Evolutionary conservation across 176 grass and related monocot species (phyloP).

Genomic region (Guadua angustifolia): DNA sequence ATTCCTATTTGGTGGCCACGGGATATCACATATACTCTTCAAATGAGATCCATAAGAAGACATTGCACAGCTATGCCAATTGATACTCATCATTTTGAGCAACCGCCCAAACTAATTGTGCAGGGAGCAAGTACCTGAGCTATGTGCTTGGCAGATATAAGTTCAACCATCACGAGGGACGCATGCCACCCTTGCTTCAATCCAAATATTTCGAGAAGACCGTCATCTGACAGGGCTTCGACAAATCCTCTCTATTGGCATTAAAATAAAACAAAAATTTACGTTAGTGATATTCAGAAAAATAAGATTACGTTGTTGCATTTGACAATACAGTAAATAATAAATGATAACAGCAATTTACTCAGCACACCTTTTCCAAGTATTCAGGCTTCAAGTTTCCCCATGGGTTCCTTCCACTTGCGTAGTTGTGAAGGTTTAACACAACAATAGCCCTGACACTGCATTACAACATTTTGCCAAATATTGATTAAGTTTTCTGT

Average conservation of each 20-base stretch:
- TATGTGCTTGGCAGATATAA: slow-evolving; percentile 99
- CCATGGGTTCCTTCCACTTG: slow-evolving; percentile 96
- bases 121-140: slow-evolving; percentile 66
- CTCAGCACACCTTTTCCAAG: slow-evolving; percentile 78
- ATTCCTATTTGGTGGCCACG: no score
- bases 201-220: slow-evolving; percentile 98
- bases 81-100: slow-evolving; percentile 6
- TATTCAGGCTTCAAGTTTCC: slow-evolving; percentile 95
- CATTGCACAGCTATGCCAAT: background rate
- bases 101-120: background rate
- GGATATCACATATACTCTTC: no score
- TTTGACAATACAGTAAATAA: slow-evolving; percentile 8
- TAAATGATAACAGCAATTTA: slow-evolving; percentile 33
- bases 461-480: slow-evolving; percentile 43
- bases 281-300: background rate
- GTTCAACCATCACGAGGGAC: slow-evolving; percentile 98
- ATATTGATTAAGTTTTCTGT: slow-evolving; percentile 26
- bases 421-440: slow-evolving; percentile 98
- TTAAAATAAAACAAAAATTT: slow-evolving; percentile 5
- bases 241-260: slow-evolving; percentile 89
- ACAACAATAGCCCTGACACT: slow-evolving; percentile 97
- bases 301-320: background rate
- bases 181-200: slow-evolving; percentile 99
- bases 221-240: slow-evolving; percentile 86
- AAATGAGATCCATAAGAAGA: background rate